Conservation (phyloP, 2,329 filamentous ascomycete species). For the Fusarium irregulare region DNA sequence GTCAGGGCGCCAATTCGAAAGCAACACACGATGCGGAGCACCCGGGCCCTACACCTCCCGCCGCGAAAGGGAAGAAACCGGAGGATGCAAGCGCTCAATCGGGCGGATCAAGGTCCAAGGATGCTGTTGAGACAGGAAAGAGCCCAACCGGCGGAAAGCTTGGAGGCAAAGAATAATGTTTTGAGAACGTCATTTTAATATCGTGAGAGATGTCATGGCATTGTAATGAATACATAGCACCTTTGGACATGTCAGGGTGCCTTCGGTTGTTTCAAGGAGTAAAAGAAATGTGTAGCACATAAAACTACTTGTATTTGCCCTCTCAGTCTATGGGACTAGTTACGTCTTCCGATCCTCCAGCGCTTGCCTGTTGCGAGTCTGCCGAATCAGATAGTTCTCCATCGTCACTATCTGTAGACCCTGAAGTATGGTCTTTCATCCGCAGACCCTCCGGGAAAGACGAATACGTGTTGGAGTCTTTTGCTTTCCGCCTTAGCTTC, state of each 20-base stretch:
- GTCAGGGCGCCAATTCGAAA: neutral
- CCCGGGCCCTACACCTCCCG: neutral
- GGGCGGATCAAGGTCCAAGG: constrained; percentile 1
- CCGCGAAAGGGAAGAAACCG: neutral
- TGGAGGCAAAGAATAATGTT: constrained; percentile 4
- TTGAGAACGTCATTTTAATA: neutral
- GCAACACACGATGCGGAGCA: constrained; percentile 4
- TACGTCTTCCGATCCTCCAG: neutral
- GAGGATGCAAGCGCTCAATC: constrained; percentile 11
- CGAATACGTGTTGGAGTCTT: neutral
- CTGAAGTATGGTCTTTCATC: neutral
- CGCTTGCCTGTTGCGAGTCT: neutral
- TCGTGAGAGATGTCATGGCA: neutral
- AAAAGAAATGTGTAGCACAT: too few relatives aligned
- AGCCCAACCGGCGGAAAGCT: neutral
- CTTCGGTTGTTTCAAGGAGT: too few relatives aligned
- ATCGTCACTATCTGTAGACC: neutral
- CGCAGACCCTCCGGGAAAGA: neutral
- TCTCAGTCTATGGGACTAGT: neutral
- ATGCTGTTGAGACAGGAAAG: constrained; percentile 10
- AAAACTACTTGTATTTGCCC: neutral
- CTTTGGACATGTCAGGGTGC: neutral
- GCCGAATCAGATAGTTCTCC: neutral
- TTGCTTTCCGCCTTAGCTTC: neutral
- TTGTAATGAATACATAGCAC: neutral